phyloP scores from a whole-genome alignment of 2,329 filamentous ascomycete species.

The Epichloe gansuensis region DNA sequence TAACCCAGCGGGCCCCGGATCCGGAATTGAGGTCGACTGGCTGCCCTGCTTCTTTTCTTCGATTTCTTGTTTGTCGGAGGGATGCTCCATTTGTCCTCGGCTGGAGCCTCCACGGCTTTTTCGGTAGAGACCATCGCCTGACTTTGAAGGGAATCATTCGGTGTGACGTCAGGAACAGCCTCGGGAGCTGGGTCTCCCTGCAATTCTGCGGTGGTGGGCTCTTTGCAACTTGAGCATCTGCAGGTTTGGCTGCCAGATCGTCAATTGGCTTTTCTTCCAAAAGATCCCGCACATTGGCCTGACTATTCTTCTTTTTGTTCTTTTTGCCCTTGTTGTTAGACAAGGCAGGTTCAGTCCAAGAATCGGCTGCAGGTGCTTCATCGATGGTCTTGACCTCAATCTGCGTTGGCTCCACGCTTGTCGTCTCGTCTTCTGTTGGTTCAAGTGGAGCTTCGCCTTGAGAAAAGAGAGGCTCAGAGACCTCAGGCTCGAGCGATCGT shows the following conservation, averaged over 20 bases:
- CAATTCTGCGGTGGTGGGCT: neutral
- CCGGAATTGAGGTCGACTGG: constrained; percentile 9
- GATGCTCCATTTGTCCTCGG: constrained; percentile 10
- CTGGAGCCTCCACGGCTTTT: constrained; percentile 1
- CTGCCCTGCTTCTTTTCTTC: constrained; percentile 21
- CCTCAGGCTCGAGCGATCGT: constrained; percentile 6
- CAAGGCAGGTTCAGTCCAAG: constrained; percentile 7
- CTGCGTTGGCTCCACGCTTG: constrained; percentile 14
- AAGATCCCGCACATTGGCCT: neutral
- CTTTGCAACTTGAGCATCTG: neutral
- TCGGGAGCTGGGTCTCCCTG: neutral
- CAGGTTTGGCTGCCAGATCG: neutral
- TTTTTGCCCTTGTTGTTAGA: constrained; percentile 21
- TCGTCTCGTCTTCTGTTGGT: constrained; percentile 13
- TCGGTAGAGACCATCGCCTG: neutral
- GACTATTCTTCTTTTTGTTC: constrained; percentile 20
- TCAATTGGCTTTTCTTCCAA: constrained; percentile 7
- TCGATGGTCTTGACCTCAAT: constrained; percentile 8
- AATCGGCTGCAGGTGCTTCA: constrained; percentile 1
- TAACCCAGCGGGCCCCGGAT: neutral
- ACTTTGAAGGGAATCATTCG: neutral
- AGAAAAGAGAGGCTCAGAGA: constrained; percentile 21
- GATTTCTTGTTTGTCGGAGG: constrained; percentile 13
- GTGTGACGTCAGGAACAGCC: neutral
- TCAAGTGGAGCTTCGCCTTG: constrained; percentile 17